Base-by-base conservation (phyloP, 371 early-diverging fungal species). In the Thermomucor indicae-seudaticae region DNA sequence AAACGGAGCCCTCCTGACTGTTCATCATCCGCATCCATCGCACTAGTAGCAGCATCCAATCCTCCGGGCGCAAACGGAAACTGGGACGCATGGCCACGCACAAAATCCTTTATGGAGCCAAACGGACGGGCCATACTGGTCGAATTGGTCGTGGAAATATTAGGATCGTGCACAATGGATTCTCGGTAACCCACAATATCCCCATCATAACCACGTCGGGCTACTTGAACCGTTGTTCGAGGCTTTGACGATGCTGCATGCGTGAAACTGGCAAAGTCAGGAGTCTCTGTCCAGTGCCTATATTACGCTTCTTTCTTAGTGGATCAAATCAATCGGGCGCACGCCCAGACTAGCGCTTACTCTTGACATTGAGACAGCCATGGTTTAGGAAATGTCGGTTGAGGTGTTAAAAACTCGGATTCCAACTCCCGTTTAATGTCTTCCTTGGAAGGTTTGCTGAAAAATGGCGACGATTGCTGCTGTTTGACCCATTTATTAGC, bases 51-150 rank as follows among this genome's bases (percentile, higher is more conserved):
- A 43, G 61, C 22, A 50, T 83, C 79, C 40, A 81, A 38, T 53
- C 84, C 67, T 51, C 93, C 93, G 3, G 93, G 93, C 1, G 87
- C 80, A 67, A 93, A 93, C 1, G 92, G 93, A 39, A 86, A 75
- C 40, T 84, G 78, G 6, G 82, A 64, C 2, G 85, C 78, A 20
- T 74, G 75, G 6, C 94, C 92, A 6, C 88, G 78, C 1, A 90
- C 91, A 57, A 88, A 91, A 48, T 83, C 76, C 6, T 74, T 64
- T 16, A 75, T 52, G 4, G 71, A 70, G 3, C 81, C 81, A 34
- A 88, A 84, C 3, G 84, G 80, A 19, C 90, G 77, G 4, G 77
- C 61, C 16, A 92, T 68, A n/a, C 88, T 89, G 0, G 88, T 86
- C 6, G 90, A 88, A 53, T 88, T 88, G 32, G 77, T 81, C 12